A percentile compares a stretch with the other conserved stretches of the same genome.
Evolutionary conservation across 2,329 filamentous ascomycete species (phyloP).

Genomic region (Cladosporium sp.): DNA sequence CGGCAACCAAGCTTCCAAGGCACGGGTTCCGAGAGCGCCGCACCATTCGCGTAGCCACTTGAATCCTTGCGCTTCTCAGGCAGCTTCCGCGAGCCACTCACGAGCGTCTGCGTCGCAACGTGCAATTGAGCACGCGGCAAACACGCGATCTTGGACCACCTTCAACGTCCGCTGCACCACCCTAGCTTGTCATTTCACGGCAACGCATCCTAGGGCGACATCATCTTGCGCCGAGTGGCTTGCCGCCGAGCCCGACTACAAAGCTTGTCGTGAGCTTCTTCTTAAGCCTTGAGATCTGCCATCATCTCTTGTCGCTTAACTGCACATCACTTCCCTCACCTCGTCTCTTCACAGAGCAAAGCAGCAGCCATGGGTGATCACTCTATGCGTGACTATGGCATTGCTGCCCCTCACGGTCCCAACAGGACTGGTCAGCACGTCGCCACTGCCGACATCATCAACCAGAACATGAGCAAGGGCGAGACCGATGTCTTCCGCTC

Average conservation of each 20-base stretch:
- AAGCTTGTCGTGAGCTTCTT: constrained; percentile 13
- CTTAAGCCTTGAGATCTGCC: background rate
- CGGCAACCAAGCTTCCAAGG: background rate
- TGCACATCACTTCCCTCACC: background rate
- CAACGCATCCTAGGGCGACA: constrained; percentile 4
- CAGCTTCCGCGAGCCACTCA: constrained; percentile 5
- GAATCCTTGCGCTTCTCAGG: constrained; percentile 2
- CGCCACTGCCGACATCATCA: constrained; percentile 36
- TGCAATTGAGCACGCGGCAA: constrained; percentile 12
- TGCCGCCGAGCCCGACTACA: constrained; percentile 7
- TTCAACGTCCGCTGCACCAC: background rate
- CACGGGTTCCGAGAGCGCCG: constrained; percentile 6
- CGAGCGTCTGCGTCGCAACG: constrained; percentile 9
- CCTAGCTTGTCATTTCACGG: background rate
- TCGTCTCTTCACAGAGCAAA: background rate
- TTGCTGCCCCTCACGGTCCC: constrained; percentile 46
- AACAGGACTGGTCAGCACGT: constrained; percentile 42
- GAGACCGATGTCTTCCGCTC: constrained; percentile 68
- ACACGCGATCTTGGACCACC: constrained; percentile 10
- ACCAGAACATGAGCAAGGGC: constrained; percentile 48
- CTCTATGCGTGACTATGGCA: constrained; percentile 45
- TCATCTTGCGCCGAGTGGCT: constrained; percentile 7
- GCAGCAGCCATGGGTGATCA: constrained; percentile 23
- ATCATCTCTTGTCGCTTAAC: constrained; percentile 1
- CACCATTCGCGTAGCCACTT: background rate